Evolutionary conservation across 2,329 filamentous ascomycete genomes (phyloP).

Genomic region (Pseudohalonectria lignicola): DNA sequence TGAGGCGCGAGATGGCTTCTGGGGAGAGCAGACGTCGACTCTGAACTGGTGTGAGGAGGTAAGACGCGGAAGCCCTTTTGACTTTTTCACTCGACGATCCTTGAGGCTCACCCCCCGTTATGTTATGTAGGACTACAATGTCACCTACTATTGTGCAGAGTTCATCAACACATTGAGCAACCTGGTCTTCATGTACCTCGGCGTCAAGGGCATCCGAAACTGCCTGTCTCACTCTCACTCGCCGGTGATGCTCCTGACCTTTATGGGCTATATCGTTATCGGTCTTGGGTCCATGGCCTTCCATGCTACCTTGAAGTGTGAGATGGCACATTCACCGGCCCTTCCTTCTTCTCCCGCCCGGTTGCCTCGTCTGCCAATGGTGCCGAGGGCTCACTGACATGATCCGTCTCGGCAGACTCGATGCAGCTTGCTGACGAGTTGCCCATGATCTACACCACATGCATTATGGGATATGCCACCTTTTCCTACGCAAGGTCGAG

Average conservation of each 20-base stretch:
- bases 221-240: slow-evolving; percentile 66
- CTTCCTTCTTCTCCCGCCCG: not conserved
- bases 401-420: slow-evolving; percentile 25
- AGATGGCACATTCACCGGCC: slow-evolving; percentile 9
- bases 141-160: slow-evolving; percentile 23
- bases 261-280: slow-evolving; percentile 40
- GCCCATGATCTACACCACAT: slow-evolving; percentile 50
- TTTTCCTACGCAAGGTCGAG: slow-evolving; percentile 57
- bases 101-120: not conserved
- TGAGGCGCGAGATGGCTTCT: slow-evolving; percentile 21
- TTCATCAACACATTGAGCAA: slow-evolving; percentile 62
- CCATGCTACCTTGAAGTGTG: slow-evolving; percentile 45
- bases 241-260: slow-evolving; percentile 59
- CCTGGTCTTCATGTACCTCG: slow-evolving; percentile 68
- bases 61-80: not conserved
- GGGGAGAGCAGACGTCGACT: slow-evolving; percentile 24
- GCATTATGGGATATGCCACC: slow-evolving; percentile 50
- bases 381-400: not conserved
- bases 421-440: slow-evolving; percentile 52
- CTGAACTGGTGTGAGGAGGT: slow-evolving; percentile 29
- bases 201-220: slow-evolving; percentile 62
- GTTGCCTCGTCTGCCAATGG: not conserved
- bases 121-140: slow-evolving; percentile 25
- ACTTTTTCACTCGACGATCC: not conserved
- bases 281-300: slow-evolving; percentile 46